Conservation (phyloP, 495 filamentous ascomycete species). For the Hyaloscypha hepaticicola region DNA sequence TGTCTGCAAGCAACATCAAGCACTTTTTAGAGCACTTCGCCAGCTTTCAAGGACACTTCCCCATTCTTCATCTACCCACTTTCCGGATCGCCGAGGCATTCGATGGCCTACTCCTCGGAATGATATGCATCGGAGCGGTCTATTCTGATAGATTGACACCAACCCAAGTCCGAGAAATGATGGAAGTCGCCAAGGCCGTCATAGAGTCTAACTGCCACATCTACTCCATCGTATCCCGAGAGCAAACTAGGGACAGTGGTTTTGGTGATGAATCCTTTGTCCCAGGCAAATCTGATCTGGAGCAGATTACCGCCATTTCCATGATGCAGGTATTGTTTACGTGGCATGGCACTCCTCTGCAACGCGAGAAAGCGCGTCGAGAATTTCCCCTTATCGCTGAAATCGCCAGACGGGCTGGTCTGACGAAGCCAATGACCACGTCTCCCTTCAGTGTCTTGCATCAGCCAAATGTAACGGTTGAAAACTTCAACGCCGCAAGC, state of each 20-base stretch:
- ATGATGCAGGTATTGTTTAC: conserved; percentile 55
- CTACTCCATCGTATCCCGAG: conserved; percentile 38
- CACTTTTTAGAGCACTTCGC: conserved; percentile 60
- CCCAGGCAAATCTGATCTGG: conserved; percentile 43
- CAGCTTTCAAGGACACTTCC: conserved; percentile 65
- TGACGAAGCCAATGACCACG: conserved; percentile 47
- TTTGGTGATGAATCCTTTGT: conserved; percentile 36
- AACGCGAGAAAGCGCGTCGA: conserved; percentile 54
- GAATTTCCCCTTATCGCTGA: conserved; percentile 51
- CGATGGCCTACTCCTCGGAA: conserved; percentile 57
- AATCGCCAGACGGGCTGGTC: conserved; percentile 48
- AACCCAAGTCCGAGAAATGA: conserved; percentile 56
- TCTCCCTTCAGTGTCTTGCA: conserved; percentile 44
- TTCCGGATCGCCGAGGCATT: conserved; percentile 60
- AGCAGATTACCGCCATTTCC: conserved; percentile 60
- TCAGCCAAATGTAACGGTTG: conserved; percentile 40
- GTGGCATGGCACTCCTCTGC: conserved; percentile 61
- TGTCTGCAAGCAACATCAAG: conserved; percentile 59
- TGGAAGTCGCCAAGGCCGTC: conserved; percentile 51
- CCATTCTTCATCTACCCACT: conserved; percentile 67
- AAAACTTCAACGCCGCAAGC: conserved; percentile 36
- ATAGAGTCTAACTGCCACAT: conserved; percentile 51
- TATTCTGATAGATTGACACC: conserved; percentile 57
- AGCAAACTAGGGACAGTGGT: conserved; percentile 34
- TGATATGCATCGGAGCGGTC: conserved; percentile 66